These are phyloP conservation scores for Crithidia fasciculata DNA, from an alignment of 208 protist genomes.

Conservation along the genomic window DNA sequence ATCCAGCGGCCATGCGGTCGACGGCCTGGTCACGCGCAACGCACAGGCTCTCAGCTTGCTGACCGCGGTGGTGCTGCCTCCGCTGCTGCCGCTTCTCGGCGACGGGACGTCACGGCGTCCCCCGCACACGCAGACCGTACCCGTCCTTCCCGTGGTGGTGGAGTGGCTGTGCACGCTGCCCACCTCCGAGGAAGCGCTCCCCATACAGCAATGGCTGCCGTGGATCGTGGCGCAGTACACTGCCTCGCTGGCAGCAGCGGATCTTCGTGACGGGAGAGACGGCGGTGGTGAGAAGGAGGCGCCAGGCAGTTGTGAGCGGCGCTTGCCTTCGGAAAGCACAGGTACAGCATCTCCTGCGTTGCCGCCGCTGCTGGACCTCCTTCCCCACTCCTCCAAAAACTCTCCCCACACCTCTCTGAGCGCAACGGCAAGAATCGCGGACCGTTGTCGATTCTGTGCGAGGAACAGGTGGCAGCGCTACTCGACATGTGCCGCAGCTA, in stretches of 20 bases:
- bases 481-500: background rate
- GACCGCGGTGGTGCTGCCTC: conserved; percentile 16
- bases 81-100: conserved; percentile 25
- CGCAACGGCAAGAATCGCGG: background rate
- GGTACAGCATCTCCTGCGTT: background rate
- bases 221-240: conserved; percentile 35
- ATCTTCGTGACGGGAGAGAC: background rate
- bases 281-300: background rate
- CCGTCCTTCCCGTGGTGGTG: conserved; percentile 49
- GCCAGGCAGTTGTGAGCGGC: no score
- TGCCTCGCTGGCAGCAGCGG: background rate
- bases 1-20: background rate
- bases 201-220: conserved; percentile 41
- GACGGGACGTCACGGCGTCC: conserved; percentile 19
- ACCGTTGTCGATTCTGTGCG: background rate
- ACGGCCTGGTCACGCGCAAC: background rate
- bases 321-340: no score
- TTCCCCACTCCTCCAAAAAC: conserved; percentile 31
- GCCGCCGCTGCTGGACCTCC: conserved; percentile 32
- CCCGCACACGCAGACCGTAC: conserved; percentile 44
- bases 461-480: conserved; percentile 1
- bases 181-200: conserved; percentile 25
- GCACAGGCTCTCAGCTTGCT: conserved; percentile 11
- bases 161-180: conserved; percentile 70
- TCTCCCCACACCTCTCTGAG: conserved; percentile 4